Evolutionary conservation across 768 basidiomycete species (phyloP), one percentile per base, ranked within the genome.

Genomic region (Boletellus ananas): DNA sequence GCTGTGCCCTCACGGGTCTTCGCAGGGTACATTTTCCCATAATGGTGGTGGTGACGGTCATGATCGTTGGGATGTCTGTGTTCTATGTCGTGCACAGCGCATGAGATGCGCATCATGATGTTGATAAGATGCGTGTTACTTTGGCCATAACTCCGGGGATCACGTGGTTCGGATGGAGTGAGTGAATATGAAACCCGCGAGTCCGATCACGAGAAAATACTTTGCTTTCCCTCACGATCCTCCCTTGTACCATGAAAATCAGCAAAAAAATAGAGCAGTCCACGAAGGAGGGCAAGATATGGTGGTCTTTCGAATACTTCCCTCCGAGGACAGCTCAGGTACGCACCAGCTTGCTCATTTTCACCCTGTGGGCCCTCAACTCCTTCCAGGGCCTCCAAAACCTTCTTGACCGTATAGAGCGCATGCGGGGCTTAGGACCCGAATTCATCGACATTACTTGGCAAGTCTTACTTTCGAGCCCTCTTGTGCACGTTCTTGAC

Each of bases 271-370:
- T 97, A 39, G 78, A 85, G 56, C 83, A 90, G 68, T 90, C 90
- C 42, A 73, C 81, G 53, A 85, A 87, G 66, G 88, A 95, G 60
- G 85, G 87, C 56, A 84, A 91, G 62, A 73, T 90, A 52, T 96
- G 94, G 88, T 99, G 94, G 94, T 94, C 91, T 34, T 98, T 99
- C 67, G 95, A 99, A 67, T 98, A 94, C 73, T 98, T 99, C 63
- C 95, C 96, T 49, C 94, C 91, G 18, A 77, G 94, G 56, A 96
- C 94, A 31, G 92, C 92, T 43, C 94, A 95, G 83, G 91, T 92
- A 54, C 51, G 69, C 62, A 34, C 49, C 34, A 27, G 17, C 43
- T 50, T 13, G 5, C 40, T 34, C 16, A 40, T 38, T 23, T 35
- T 31, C 21, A 57, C 36, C 9, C 2, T 3, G n/a, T 14, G 11